Conservation (phyloP, 495 filamentous ascomycete genomes). For the Tuber aestivum region DNA sequence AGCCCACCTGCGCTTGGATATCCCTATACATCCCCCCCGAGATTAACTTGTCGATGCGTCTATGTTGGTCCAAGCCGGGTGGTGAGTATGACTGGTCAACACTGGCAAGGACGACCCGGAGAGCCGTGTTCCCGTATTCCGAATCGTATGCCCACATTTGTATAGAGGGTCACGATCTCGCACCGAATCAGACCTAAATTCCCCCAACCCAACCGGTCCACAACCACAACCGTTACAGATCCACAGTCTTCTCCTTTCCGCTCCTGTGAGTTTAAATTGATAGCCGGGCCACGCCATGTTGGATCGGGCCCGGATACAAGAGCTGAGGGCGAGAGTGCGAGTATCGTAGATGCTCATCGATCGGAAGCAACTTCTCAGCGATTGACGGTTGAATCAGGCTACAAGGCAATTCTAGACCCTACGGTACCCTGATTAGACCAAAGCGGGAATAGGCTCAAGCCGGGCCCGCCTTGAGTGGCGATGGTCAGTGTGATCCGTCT, state of each 20-base stretch:
- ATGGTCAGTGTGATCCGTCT: not conserved
- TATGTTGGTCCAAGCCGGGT: not conserved
- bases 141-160: not conserved
- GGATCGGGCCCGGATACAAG: not conserved
- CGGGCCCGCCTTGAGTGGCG: not conserved
- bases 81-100: not conserved
- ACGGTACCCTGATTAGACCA: not conserved
- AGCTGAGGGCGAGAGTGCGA: not conserved
- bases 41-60: not conserved
- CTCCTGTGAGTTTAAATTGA: not conserved
- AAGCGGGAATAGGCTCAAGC: not conserved
- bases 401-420: not conserved
- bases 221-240: not conserved
- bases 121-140: not conserved
- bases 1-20: not conserved
- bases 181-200: not conserved
- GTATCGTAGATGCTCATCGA: conserved; percentile 5
- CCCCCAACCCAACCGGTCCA: not conserved
- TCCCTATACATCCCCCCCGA: not conserved
- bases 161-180: not conserved
- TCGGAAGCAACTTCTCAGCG: not conserved
- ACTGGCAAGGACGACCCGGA: not conserved
- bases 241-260: not conserved
- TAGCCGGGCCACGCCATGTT: not conserved
- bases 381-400: not conserved